Evolutionary conservation across 441 rosid genomes (phyloP).

Genomic region (Melastoma candidum): DNA sequence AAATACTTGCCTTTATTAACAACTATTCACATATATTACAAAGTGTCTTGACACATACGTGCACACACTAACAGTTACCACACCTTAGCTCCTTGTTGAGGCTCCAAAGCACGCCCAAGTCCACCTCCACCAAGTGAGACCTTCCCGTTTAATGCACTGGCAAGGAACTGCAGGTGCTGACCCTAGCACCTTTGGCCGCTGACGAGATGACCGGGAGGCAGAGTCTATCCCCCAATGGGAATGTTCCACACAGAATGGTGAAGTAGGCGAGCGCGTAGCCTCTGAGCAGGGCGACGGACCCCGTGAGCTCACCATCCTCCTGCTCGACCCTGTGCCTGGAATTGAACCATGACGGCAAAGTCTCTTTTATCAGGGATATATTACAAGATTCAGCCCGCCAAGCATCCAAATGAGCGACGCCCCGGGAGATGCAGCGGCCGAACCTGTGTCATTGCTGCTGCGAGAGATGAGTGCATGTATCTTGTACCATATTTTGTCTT

Average conservation of each 20-base stretch:
- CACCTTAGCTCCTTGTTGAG: slow-evolving; percentile 70
- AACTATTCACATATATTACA: too few relatives aligned
- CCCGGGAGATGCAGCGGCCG: slow-evolving; percentile 84
- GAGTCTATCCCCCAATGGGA: slow-evolving; percentile 92
- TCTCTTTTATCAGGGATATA: slow-evolving; percentile 61
- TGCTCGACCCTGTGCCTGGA: slow-evolving; percentile 50
- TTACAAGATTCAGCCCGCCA: slow-evolving; percentile 68
- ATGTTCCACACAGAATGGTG: slow-evolving; percentile 63
- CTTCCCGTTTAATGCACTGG: slow-evolving; percentile 54
- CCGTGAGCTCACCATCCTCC: slow-evolving; percentile 42
- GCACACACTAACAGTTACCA: slow-evolving; percentile 11
- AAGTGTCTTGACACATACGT: too few relatives aligned
- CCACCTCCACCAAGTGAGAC: slow-evolving; percentile 78
- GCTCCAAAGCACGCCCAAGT: slow-evolving; percentile 65
- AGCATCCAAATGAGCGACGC: slow-evolving; percentile 88
- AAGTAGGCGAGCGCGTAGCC: slow-evolving; percentile 75
- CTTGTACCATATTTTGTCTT: slow-evolving; percentile 57
- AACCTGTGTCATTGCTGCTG: slow-evolving; percentile 74
- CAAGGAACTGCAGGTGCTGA: slow-evolving; percentile 37
- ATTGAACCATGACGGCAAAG: slow-evolving; percentile 93
- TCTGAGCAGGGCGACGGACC: slow-evolving; percentile 61
- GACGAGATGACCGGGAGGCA: slow-evolving; percentile 47
- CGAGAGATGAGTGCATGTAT: slow-evolving; percentile 73
- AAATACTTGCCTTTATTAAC: too few relatives aligned
- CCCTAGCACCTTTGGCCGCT: slow-evolving; percentile 49